These are phyloP conservation scores for Cordyceps farinosa DNA, from an alignment of 2,329 filamentous ascomycete species.

Conservation along the genomic window DNA sequence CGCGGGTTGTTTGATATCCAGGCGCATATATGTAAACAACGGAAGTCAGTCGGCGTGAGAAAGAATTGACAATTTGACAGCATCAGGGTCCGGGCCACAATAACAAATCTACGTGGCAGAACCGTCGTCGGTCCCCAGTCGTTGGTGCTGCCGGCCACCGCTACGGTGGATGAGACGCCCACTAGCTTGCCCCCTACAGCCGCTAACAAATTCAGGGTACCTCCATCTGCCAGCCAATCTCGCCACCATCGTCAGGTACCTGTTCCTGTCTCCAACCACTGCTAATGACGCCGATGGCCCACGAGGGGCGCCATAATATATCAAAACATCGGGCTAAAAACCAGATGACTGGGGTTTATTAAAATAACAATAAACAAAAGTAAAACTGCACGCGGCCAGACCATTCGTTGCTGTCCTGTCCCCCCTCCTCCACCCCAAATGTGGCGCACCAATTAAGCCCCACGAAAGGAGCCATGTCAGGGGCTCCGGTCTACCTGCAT, in stretches of 20 bases:
- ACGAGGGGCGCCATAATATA: too few relatives aligned
- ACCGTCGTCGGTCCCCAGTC: too few relatives aligned
- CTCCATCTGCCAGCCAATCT: not conserved
- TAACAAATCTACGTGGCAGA: too few relatives aligned
- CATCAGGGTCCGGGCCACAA: not conserved
- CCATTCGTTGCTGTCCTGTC: not conserved
- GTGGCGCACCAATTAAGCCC: slow-evolving; percentile 6
- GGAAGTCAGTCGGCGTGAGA: too few relatives aligned
- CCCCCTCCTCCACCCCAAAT: not conserved
- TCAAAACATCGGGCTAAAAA: too few relatives aligned
- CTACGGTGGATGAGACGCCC: too few relatives aligned
- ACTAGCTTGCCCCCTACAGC: not conserved
- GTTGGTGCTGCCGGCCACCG: too few relatives aligned
- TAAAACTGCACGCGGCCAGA: not conserved
- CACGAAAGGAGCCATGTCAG: slow-evolving; percentile 2
- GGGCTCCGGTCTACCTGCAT: slow-evolving; percentile 1
- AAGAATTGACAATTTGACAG: not conserved
- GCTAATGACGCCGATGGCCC: not conserved
- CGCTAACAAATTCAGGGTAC: not conserved
- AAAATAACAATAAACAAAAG: not conserved
- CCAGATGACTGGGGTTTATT: not conserved
- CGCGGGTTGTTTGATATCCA: too few relatives aligned
- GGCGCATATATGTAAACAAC: too few relatives aligned
- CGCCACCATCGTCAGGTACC: not conserved
- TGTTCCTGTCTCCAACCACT: not conserved